Evolutionary conservation across 176 grass and related monocot genomes (phyloP).

Genomic region (Calamus simplicifolius): DNA sequence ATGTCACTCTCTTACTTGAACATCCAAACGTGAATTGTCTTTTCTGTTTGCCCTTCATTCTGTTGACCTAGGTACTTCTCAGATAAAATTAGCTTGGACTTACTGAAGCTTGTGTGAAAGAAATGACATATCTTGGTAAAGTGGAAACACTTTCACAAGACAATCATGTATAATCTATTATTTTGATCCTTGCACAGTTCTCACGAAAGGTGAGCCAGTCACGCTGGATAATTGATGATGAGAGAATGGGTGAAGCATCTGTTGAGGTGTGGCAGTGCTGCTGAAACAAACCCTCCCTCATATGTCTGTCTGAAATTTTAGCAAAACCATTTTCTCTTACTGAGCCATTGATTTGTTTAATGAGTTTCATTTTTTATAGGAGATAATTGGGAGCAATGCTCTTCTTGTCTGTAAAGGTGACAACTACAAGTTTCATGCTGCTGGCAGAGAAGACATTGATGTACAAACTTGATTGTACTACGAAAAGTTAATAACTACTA

Average conservation of each 20-base stretch:
- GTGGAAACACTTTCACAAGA: no score
- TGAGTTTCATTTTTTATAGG: conserved; percentile 31
- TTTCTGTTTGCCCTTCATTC: no score
- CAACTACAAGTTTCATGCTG: conserved; percentile 85
- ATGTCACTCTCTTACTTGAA: no score
- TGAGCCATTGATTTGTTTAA: background rate
- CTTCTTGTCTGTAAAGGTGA: conserved; percentile 57
- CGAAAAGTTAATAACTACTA: no score
- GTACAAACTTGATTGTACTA: conserved; percentile 31
- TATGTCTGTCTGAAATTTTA: conserved; percentile 13
- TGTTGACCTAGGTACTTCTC: background rate
- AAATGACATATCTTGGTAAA: background rate
- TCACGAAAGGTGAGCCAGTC: conserved; percentile 98
- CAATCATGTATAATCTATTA: background rate
- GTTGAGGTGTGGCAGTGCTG: conserved; percentile 52
- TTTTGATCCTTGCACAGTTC: conserved; percentile 37
- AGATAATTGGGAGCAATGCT: conserved; percentile 70
- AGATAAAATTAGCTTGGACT: conserved; percentile 8
- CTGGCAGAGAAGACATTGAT: conserved; percentile 98
- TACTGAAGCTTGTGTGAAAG: background rate
- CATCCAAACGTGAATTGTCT: no score
- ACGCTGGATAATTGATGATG: conserved; percentile 97
- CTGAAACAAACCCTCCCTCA: background rate
- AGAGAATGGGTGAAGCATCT: conserved; percentile 98
- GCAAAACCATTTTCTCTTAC: background rate